Conservation (phyloP, 768 basidiomycete genomes). For the Termitomyces sp. region DNA sequence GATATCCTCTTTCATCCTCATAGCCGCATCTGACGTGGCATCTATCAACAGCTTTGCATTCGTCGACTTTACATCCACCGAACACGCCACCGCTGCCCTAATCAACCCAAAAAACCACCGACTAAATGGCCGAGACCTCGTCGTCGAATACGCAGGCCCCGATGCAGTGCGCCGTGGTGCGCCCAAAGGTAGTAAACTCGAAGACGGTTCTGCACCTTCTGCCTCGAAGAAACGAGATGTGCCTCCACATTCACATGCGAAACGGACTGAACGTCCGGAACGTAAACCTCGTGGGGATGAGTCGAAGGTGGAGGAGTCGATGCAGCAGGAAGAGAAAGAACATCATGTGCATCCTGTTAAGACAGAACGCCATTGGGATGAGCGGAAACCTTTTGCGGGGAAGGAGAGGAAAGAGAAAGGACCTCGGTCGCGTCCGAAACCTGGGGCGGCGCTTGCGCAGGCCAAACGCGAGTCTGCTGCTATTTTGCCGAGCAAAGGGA, state of each 20-base stretch:
- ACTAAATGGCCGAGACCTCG: constrained; percentile 79
- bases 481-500: constrained; percentile 65
- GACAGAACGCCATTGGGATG: background rate
- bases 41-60: constrained; percentile 74
- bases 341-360: constrained; percentile 1
- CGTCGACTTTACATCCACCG: constrained; percentile 79
- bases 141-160: constrained; percentile 85
- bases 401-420: constrained; percentile 25
- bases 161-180: constrained; percentile 88
- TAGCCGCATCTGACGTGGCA: background rate
- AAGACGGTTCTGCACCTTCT: constrained; percentile 11
- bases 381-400: constrained; percentile 9
- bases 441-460: constrained; percentile 76
- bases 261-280: constrained; percentile 9
- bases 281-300: constrained; percentile 2
- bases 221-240: constrained; percentile 10
- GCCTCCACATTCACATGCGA: constrained; percentile 5
- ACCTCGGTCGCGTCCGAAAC: constrained; percentile 53
- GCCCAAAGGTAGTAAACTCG: constrained; percentile 28
- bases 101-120: constrained; percentile 82
- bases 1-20: background rate
- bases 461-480: constrained; percentile 75
- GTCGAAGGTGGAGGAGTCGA: background rate
- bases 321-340: background rate
- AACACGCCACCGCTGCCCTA: constrained; percentile 79